Evolutionary conservation across 164 flowering plant genomes (phyloP).

Genomic region (Liriodendron chinense): DNA sequence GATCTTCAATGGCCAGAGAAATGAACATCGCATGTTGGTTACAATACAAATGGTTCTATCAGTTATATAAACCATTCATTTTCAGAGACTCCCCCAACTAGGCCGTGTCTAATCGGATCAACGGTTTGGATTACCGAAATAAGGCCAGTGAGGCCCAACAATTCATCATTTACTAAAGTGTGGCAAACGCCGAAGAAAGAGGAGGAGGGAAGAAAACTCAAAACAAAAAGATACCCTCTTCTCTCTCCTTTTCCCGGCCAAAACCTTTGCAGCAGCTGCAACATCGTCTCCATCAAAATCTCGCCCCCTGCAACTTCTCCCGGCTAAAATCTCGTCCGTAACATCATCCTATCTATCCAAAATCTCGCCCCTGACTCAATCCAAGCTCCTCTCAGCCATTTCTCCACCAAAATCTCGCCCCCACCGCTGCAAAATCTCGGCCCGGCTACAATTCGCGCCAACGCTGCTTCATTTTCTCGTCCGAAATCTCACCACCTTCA

Average conservation of each 20-base stretch:
- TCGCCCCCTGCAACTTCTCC: neutral
- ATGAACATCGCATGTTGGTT: too few relatives aligned
- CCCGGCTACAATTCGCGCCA: neutral
- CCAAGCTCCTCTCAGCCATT: neutral
- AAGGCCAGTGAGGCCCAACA: neutral
- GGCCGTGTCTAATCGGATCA: too few relatives aligned
- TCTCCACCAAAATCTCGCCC: neutral
- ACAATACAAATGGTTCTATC: too few relatives aligned
- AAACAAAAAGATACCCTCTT: neutral
- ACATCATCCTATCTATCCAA: neutral
- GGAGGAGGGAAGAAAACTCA: neutral
- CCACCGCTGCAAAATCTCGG: neutral
- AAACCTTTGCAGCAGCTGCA: neutral
- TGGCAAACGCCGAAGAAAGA: neutral
- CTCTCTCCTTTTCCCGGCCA: neutral
- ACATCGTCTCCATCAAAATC: neutral
- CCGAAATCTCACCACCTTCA: slow-evolving; percentile 5
- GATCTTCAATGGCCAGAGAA: too few relatives aligned
- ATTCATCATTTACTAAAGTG: neutral
- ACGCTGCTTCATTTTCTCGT: neutral
- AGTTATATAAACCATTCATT: too few relatives aligned
- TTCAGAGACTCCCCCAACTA: too few relatives aligned
- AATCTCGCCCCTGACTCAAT: neutral
- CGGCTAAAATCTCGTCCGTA: neutral
- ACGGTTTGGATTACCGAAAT: too few relatives aligned